Conservation (phyloP, 257 asterid genomes). For the Coffea eugenioides region DNA sequence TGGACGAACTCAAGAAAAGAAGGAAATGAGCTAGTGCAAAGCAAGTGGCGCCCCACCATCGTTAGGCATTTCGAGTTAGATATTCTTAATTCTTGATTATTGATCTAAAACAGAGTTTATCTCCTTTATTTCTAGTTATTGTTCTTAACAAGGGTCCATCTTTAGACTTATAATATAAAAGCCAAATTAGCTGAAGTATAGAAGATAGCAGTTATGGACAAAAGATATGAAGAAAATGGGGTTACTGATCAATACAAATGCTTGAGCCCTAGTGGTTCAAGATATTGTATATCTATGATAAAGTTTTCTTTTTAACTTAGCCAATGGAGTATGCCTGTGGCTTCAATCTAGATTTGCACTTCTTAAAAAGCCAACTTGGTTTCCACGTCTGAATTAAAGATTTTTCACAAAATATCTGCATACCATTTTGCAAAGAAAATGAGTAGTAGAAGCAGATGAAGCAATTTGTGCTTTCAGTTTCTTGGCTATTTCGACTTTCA, state of each 20-base stretch:
- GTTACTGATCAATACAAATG: neutral
- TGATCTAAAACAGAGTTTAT: too few relatives aligned
- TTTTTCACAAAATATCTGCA: too few relatives aligned
- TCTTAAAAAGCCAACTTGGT: neutral
- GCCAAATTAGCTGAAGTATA: neutral
- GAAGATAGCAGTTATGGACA: neutral
- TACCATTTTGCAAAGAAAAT: neutral
- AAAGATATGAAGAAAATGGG: neutral
- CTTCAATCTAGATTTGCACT: neutral
- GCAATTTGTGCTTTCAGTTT: neutral
- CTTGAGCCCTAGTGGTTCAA: neutral
- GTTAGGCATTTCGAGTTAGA: neutral
- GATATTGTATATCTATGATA: neutral
- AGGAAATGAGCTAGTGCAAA: neutral
- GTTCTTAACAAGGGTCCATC: neutral
- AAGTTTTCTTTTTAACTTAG: neutral
- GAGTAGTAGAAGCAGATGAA: too few relatives aligned
- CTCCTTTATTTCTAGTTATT: neutral
- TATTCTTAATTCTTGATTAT: neutral
- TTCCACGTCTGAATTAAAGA: conserved; percentile 3
- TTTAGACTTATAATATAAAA: neutral
- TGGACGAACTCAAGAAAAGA: neutral
- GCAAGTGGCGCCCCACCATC: neutral
- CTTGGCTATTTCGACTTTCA: neutral
- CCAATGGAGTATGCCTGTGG: neutral